Evolutionary conservation across 495 filamentous ascomycete genomes (phyloP), one percentile per base, ranked within the genome.

Genomic region (Penicillium chermesinum): DNA sequence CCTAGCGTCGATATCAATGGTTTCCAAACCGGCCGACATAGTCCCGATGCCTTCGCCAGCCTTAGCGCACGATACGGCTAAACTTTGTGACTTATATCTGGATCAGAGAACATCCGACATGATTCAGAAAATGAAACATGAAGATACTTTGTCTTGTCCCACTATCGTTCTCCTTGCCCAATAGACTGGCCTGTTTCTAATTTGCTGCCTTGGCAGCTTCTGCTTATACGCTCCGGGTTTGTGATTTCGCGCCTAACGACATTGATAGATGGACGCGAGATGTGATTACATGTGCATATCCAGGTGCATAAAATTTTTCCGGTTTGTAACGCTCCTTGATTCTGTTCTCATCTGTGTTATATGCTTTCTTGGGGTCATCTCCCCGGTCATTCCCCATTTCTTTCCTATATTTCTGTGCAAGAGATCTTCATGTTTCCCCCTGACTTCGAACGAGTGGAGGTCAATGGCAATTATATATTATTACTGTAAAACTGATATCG

Each of bases 31-130:
- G 91, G 91, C 7, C 76, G 91, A 37, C 90, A 96, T 65, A 95
- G 89, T 57, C 93, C 93, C 14, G 93, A 98, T 71, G 91, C 93
- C 22, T 98, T 97, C 78, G 85, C 90, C n/a, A 91, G 87, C 56
- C 71, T 98, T 62, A 96, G 91, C 63, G 83, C 88, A 41, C 63
- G 70, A 42, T 69, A 70, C 46, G 62, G 61, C 40, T 70, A 48
- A 61, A 35, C 19, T 27, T 7, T n/a, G 15, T 34, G 46, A n/a
- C 25, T 2, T 32, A 19, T 46, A 46, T 35, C 12, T 36, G 36
- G 13, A 50, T 37, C 15, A 37, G 22, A 33, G 40, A n/a, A 8
- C 14, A 22, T 12, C 16, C 13, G 19, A 30, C n/a, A 12, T 20
- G 34, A 50, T 13, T 18, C 20, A 16, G 16, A 32, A 41, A 27